Percentiles rank a stretch among this genome's conserved stretches.
Conservation (phyloP, 2,329 filamentous ascomycete species). For the Tolypocladium pustulatum region DNA sequence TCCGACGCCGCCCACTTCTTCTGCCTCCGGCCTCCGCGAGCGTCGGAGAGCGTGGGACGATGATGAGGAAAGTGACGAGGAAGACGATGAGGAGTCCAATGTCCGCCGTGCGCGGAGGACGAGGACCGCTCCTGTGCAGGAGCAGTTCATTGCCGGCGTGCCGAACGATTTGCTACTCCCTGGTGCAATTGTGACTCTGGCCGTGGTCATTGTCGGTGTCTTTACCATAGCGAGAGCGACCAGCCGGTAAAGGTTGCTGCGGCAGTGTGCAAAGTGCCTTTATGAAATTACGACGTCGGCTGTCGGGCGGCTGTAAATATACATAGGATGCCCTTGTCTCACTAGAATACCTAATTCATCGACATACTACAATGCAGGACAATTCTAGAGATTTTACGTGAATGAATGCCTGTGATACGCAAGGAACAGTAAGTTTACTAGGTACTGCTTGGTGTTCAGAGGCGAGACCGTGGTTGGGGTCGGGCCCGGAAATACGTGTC, state of each 20-base stretch:
- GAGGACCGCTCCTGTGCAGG: conserved; percentile 36
- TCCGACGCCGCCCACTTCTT: conserved; percentile 37
- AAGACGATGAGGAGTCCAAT: conserved; percentile 40
- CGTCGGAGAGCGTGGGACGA: conserved; percentile 36
- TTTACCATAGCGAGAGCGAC: conserved; percentile 73
- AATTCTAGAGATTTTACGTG: too few relatives aligned
- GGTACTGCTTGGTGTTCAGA: too few relatives aligned
- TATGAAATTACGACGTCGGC: conserved; percentile 25
- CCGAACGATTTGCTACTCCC: conserved; percentile 90
- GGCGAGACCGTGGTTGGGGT: background rate
- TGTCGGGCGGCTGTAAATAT: conserved; percentile 20
- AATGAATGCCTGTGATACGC: too few relatives aligned
- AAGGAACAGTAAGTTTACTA: too few relatives aligned
- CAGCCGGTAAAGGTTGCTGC: conserved; percentile 32
- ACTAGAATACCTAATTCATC: conserved; percentile 9
- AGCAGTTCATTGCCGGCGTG: conserved; percentile 81
- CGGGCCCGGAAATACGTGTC: conserved; percentile 11
- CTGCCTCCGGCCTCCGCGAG: conserved; percentile 36
- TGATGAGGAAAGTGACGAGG: conserved; percentile 42
- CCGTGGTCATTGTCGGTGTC: conserved; percentile 85
- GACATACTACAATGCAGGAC: background rate
- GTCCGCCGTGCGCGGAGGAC: conserved; percentile 33
- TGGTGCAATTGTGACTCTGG: conserved; percentile 89
- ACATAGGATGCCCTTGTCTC: conserved; percentile 15
- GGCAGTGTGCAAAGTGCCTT: conserved; percentile 10